Conservation (phyloP, 768 basidiomycete genomes). For the Pleurotus djamor region DNA sequence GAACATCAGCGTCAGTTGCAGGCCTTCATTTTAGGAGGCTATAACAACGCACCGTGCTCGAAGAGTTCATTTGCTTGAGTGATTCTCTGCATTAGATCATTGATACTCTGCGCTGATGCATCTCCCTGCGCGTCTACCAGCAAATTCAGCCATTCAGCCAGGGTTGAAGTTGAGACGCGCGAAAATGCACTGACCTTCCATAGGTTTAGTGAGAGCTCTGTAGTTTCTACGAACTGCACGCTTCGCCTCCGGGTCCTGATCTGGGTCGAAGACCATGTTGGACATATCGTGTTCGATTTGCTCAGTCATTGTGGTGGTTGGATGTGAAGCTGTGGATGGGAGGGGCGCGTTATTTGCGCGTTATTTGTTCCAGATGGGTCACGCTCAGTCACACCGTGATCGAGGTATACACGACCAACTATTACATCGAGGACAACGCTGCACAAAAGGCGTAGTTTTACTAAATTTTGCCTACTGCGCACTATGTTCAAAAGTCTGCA, state of each 20-base stretch:
- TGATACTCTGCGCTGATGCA: constrained; percentile 53
- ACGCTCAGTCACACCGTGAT: too few species aligned
- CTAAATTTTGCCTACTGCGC: too few species aligned
- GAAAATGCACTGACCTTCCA: constrained; percentile 50
- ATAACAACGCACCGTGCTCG: constrained; percentile 42
- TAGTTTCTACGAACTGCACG: constrained; percentile 73
- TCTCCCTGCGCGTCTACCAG: constrained; percentile 43
- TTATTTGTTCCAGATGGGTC: too few species aligned
- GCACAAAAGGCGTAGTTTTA: too few species aligned
- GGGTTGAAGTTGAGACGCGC: neutral
- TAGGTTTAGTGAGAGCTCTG: constrained; percentile 57
- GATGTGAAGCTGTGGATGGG: too few species aligned
- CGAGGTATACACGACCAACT: too few species aligned
- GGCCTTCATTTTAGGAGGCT: neutral
- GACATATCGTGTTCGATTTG: neutral
- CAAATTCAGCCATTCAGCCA: too few species aligned
- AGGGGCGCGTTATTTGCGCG: too few species aligned
- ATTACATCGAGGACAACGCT: too few species aligned
- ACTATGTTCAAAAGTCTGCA: too few species aligned
- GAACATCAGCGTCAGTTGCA: neutral
- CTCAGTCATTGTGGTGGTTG: constrained; percentile 4
- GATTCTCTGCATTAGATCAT: constrained; percentile 54
- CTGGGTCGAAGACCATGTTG: constrained; percentile 63
- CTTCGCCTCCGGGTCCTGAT: constrained; percentile 82
- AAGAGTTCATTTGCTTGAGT: constrained; percentile 61